Evolutionary conservation across 2,329 filamentous ascomycete species (phyloP).

Genomic region (Venturia effusa): DNA sequence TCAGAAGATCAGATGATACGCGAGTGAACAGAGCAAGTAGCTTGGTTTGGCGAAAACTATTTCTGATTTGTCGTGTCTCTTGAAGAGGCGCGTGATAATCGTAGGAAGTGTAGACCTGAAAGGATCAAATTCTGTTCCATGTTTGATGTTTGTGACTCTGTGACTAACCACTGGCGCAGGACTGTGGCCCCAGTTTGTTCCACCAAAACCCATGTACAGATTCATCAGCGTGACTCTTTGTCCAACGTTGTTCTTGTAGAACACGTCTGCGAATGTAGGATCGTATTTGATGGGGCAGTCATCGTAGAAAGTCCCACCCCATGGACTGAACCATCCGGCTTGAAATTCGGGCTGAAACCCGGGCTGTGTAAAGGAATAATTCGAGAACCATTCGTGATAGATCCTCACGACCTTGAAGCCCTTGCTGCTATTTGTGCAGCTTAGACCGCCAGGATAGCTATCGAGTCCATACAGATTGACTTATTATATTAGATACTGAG

Average conservation of each 20-base stretch:
- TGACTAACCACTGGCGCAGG: constrained; percentile 24
- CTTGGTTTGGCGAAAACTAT: constrained; percentile 45
- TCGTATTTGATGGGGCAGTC: not conserved
- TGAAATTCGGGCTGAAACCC: constrained; percentile 50
- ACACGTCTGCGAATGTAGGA: constrained; percentile 51
- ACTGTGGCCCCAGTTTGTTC: constrained; percentile 45
- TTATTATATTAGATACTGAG: constrained; percentile 20
- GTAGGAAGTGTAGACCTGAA: constrained; percentile 35
- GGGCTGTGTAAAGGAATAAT: constrained; percentile 31
- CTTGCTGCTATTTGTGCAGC: constrained; percentile 18
- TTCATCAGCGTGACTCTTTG: constrained; percentile 50
- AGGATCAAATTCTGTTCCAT: constrained; percentile 4
- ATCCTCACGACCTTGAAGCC: constrained; percentile 7
- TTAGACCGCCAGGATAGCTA: constrained; percentile 39
- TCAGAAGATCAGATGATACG: constrained; percentile 46
- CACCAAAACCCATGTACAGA: constrained; percentile 55
- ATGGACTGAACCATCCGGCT: constrained; percentile 49
- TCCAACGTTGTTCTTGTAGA: constrained; percentile 52
- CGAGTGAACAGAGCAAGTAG: constrained; percentile 43
- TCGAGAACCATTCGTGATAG: constrained; percentile 9
- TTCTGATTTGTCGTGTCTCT: constrained; percentile 42
- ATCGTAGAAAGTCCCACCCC: constrained; percentile 36
- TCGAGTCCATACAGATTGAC: constrained; percentile 45
- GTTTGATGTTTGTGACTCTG: constrained; percentile 14
- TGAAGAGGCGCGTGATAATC: constrained; percentile 40